phyloP scores from a whole-genome alignment of 805 yeast genomes.

The Phaffomyces antillensis region DNA sequence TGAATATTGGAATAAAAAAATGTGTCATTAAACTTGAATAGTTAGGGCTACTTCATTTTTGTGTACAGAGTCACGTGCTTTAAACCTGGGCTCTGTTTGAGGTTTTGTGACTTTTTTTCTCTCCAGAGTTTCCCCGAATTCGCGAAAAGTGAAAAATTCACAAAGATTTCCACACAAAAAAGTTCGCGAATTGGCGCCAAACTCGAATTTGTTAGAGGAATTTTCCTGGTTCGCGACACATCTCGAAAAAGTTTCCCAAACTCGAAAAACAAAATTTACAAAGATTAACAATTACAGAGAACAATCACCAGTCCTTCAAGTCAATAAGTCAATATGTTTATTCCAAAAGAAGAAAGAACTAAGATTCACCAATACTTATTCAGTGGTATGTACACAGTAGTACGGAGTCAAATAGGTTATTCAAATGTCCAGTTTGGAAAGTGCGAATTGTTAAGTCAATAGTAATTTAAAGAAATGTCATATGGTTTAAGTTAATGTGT shows the following conservation, averaged over 20 bases:
- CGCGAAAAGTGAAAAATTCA: not conserved
- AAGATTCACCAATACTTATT: slow-evolving; percentile 98
- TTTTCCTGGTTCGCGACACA: slow-evolving; percentile 14
- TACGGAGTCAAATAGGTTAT: no score
- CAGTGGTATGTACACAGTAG: slow-evolving; percentile 66
- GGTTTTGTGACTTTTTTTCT: not conserved
- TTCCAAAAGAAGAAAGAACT: slow-evolving; percentile 99
- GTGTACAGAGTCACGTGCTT: no score
- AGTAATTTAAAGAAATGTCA: no score
- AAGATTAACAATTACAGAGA: no score
- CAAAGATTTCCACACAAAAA: not conserved
- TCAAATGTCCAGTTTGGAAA: no score
- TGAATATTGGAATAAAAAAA: no score
- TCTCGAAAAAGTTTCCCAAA: slow-evolving; percentile 8
- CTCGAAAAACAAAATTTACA: slow-evolving; percentile 13
- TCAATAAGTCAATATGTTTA: slow-evolving; percentile 68
- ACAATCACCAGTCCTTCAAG: not conserved
- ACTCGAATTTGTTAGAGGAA: not conserved
- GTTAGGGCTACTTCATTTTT: no score
- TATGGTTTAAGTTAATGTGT: no score
- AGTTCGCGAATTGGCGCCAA: slow-evolving; percentile 1
- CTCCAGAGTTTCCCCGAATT: no score
- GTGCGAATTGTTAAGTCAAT: no score
- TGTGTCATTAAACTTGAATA: no score
- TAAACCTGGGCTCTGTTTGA: no score